Base-by-base conservation (phyloP, 352 stramenopile genomes). In the Peronosclerospora sorghi region DNA sequence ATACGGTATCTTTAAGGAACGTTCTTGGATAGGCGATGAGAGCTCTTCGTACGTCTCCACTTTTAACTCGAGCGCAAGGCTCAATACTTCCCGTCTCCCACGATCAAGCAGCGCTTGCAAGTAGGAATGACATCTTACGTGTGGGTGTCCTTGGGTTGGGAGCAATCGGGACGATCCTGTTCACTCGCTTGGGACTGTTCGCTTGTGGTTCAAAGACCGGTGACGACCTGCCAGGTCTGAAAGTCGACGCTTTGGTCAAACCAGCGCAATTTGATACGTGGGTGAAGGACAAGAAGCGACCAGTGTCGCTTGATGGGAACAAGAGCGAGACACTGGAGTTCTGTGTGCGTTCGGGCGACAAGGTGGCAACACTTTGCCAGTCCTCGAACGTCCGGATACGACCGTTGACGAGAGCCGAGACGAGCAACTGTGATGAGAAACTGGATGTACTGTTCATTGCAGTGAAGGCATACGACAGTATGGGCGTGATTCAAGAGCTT, bases 81-180 rank as follows among this genome's bases (percentile, higher is more conserved):
- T n/a, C n/a, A n/a, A n/a, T n/a, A n/a, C n/a, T n/a, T n/a, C n/a
- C n/a, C n/a, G n/a, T n/a, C n/a, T n/a, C n/a, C n/a, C n/a, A n/a
- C n/a, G n/a, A n/a, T n/a, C n/a, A n/a, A n/a, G 28, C 28, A 34
- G 4, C 28, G 4, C 4, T 3, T 15, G 28, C 28, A 0, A 9
- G 28, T 13, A 13, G 15, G 9, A n/a, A 15, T 5, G 15, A n/a
- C 8, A n/a, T 3, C 4, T 49, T 83, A 20, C 65, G 54, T 10
- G 36, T 88, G 28, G 76, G 71, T 10, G 58, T 89, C 32, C 50
- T 89, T 5, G 76, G 76, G 18, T 48, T 89, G 8, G 76, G 76
- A 18, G 73, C 73, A 4, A 80, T 89, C 32, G 76, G 76, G 13
- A 80, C 73, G 7, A 83, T 84, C 41, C 71, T 86, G 47, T 86